A percentile compares a stretch with the other conserved stretches of the same genome.
Evolutionary conservation across 2,329 filamentous ascomycete species (phyloP).

Genomic region (Arthroderma sp.): DNA sequence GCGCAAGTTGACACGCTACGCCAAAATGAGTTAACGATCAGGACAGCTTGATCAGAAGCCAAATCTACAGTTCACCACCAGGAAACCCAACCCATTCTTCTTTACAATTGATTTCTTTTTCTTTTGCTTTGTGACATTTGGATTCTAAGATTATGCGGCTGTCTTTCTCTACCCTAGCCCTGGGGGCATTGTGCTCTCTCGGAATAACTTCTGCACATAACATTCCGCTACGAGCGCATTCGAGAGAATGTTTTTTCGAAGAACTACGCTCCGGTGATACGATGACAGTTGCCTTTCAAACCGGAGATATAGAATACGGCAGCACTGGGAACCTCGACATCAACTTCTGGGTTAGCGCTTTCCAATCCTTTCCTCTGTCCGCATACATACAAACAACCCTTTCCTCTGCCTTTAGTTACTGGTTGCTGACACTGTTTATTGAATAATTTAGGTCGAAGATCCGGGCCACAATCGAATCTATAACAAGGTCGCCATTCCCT

Average conservation of each 20-base stretch:
- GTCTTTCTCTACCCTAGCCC: slow-evolving; percentile 25
- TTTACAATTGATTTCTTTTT: too few species aligned
- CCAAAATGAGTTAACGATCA: neutral
- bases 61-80: too few species aligned
- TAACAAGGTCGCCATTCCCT: slow-evolving; percentile 68
- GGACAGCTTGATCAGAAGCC: too few species aligned
- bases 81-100: too few species aligned
- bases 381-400: slow-evolving; percentile 24
- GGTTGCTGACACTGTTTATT: neutral
- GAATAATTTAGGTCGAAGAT: slow-evolving; percentile 53
- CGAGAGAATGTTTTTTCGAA: slow-evolving; percentile 97
- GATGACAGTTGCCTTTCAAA: slow-evolving; percentile 98
- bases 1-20: neutral
- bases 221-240: slow-evolving; percentile 86
- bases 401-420: neutral
- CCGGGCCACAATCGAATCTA: slow-evolving; percentile 63
- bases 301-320: slow-evolving; percentile 91
- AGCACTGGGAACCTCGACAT: slow-evolving; percentile 89
- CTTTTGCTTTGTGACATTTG: too few species aligned
- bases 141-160: slow-evolving; percentile 24
- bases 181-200: slow-evolving; percentile 43
- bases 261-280: slow-evolving; percentile 80
- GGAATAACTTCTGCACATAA: slow-evolving; percentile 68
- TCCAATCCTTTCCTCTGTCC: slow-evolving; percentile 1
- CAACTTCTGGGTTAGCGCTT: slow-evolving; percentile 78